Evolutionary conservation across 2,329 filamentous ascomycete genomes (phyloP).

Genomic region (Aspergillus sp.): DNA sequence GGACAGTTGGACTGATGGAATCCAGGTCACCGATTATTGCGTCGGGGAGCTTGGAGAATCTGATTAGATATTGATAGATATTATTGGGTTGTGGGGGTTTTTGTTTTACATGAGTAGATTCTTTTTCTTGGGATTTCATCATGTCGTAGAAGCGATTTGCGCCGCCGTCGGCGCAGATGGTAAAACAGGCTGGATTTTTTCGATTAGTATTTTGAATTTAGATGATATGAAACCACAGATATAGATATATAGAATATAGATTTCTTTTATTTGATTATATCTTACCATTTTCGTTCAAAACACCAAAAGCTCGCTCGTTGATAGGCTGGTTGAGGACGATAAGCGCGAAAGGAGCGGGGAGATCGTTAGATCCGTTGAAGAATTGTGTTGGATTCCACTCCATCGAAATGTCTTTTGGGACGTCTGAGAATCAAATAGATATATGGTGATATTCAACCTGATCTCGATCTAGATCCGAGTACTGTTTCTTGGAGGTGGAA

Average conservation of each 20-base stretch:
- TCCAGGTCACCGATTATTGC: slow-evolving; percentile 88
- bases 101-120: slow-evolving; percentile 28
- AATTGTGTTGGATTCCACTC: slow-evolving; percentile 39
- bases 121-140: slow-evolving; percentile 27
- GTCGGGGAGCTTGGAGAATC: slow-evolving; percentile 62
- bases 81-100: too few species aligned
- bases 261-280: background rate
- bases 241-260: too few species aligned
- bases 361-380: slow-evolving; percentile 25
- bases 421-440: too few species aligned
- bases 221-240: too few species aligned
- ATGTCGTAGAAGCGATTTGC: slow-evolving; percentile 69
- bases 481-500: too few species aligned
- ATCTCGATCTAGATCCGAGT: too few species aligned
- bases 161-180: slow-evolving; percentile 84
- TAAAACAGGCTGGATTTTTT: slow-evolving; percentile 51
- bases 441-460: too few species aligned
- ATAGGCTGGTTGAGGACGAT: slow-evolving; percentile 61
- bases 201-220: background rate
- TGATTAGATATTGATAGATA: too few species aligned
- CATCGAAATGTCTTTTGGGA: slow-evolving; percentile 1
- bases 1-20: slow-evolving; percentile 63
- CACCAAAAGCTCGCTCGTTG: slow-evolving; percentile 35
- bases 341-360: slow-evolving; percentile 41
- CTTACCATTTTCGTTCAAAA: slow-evolving; percentile 34